These are phyloP conservation scores for Cymodocea nodosa DNA, from an alignment of 116 monocot genomes.

Conservation along the genomic window DNA sequence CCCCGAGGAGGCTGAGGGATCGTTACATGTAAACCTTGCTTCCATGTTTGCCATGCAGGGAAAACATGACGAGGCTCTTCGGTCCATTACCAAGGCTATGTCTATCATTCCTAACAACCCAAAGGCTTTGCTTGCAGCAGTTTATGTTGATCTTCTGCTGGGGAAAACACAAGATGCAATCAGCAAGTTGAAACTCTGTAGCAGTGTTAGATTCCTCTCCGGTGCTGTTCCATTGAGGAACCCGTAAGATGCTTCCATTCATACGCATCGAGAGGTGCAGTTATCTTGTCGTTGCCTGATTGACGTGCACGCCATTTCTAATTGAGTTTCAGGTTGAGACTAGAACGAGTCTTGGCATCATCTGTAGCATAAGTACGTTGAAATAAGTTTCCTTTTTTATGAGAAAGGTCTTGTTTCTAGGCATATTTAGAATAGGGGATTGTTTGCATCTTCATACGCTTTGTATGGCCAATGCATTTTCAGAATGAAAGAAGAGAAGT, in stretches of 20 bases:
- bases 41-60: slow-evolving; percentile 44
- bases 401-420: neutral
- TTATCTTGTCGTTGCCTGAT: neutral
- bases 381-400: neutral
- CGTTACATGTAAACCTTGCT: slow-evolving; percentile 44
- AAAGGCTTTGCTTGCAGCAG: slow-evolving; percentile 38
- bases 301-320: neutral
- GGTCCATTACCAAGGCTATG: slow-evolving; percentile 28
- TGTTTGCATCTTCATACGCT: neutral
- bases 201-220: slow-evolving; percentile 32
- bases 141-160: slow-evolving; percentile 62
- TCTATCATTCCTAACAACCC: slow-evolving; percentile 45
- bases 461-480: neutral
- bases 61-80: slow-evolving; percentile 44
- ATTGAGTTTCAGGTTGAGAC: neutral
- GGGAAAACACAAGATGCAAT: slow-evolving; percentile 54
- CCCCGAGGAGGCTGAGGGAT: slow-evolving; percentile 62
- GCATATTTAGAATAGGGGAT: neutral
- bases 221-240: neutral
- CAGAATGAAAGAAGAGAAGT: neutral
- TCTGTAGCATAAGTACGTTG: neutral
- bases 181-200: slow-evolving; percentile 51
- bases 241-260: neutral
- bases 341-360: slow-evolving; percentile 1
- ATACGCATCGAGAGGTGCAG: neutral